Evolutionary conservation across 2,329 filamentous ascomycete genomes (phyloP).

Genomic region (Ploettnerulaceae sp.): DNA sequence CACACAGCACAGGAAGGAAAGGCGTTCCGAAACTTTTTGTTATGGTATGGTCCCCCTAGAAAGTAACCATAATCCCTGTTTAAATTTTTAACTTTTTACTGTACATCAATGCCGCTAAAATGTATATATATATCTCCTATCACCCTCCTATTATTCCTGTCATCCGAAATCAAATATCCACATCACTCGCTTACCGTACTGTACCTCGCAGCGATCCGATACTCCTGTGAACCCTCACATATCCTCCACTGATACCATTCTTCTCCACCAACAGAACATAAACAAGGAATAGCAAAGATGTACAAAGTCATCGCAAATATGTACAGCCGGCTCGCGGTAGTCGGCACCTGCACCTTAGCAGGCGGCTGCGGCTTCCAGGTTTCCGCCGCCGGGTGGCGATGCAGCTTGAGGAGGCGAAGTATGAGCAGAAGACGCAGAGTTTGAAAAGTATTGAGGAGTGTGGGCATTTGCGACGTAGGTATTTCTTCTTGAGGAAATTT

Average conservation of each 20-base stretch:
- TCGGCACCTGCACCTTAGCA: not conserved
- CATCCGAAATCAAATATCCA: too few relatives aligned
- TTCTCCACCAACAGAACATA: not conserved
- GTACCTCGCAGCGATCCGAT: too few relatives aligned
- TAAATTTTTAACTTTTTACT: too few relatives aligned
- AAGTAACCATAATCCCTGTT: too few relatives aligned
- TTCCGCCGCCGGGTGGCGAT: not conserved
- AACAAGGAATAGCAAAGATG: too few relatives aligned
- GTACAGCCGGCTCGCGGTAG: not conserved
- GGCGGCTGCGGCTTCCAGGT: not conserved
- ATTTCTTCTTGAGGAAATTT: not conserved
- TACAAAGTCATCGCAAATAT: not conserved
- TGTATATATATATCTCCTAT: too few relatives aligned
- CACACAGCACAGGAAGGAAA: too few relatives aligned
- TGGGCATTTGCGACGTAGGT: not conserved
- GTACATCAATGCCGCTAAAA: too few relatives aligned
- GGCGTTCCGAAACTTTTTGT: too few relatives aligned
- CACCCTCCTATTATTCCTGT: too few relatives aligned
- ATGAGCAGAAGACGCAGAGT: constrained; percentile 1
- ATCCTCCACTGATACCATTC: not conserved
- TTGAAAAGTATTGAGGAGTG: constrained; percentile 2
- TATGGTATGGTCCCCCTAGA: too few relatives aligned
- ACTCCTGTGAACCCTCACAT: not conserved
- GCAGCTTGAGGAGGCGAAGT: constrained; percentile 3
- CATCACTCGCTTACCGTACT: too few relatives aligned